Base-by-base conservation (phyloP, 345 rosid genomes). In the Durio zibethinus region DNA sequence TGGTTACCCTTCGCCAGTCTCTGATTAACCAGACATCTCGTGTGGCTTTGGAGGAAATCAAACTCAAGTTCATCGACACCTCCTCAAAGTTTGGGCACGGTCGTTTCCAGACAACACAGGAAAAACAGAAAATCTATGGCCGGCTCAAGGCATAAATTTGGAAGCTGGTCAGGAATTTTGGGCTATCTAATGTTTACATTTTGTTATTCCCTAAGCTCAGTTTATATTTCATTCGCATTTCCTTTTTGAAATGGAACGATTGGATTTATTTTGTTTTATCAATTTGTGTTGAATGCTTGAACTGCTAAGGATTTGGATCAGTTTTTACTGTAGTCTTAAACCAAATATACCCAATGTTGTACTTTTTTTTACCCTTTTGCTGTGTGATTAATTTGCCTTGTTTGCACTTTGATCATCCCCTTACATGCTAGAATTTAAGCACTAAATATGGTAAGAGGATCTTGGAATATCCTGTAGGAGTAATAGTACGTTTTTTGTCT, bases 1-100 rank as follows among this genome's bases (percentile, higher is more conserved):
- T 92, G 4, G 93, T 91, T n/a, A 92, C 97, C 10, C 89, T 92
- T 10, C 84, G 97, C 9, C 91, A 85, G 81, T 84, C 97, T 0
- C 83, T 92, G 20, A 89, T 90, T 31, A 82, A 79, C 3, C 97
- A 92, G 86, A 92, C 97, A 21, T 90, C 97, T 21, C 87, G 97
- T 43, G 53, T 87, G 72, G 95, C 97, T 7, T 76, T 87, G 11
- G 95, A 92, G 76, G 86, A 82, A 52, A 89, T 92, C 81, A 92
- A 84, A 5, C 83, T 92, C 83, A 92, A 92, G 91, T 92, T 92
- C 80, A 83, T 92, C 0, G 93, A 89, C 74, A 90, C 95, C 20
- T 86, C 93, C n/a, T n/a, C n/a, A n/a, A n/a, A n/a, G n/a, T n/a
- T n/a, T n/a, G n/a, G n/a, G n/a, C n/a, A n/a, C n/a, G 97, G 95